Evolutionary conservation across 768 basidiomycete species (phyloP).

Genomic region (Hirschioporus abietinus): DNA sequence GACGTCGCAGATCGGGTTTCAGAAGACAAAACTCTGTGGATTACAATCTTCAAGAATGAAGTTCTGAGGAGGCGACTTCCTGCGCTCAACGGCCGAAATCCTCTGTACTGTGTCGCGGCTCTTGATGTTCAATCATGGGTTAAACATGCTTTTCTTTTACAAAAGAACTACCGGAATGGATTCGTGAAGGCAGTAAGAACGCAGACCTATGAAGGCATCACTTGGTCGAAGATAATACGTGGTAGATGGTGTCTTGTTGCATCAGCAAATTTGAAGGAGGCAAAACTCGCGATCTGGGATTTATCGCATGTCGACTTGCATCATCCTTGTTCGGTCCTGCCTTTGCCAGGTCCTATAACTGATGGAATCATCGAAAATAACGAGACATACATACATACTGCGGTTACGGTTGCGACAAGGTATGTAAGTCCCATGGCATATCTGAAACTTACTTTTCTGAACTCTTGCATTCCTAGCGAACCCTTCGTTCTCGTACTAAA

Average conservation of each 20-base stretch:
- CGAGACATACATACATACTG: background rate
- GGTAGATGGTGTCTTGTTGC: constrained; percentile 3
- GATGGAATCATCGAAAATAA: background rate
- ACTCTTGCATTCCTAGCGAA: background rate
- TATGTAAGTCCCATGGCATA: background rate
- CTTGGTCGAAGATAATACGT: background rate
- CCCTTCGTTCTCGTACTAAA: background rate
- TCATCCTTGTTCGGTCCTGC: background rate
- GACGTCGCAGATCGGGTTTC: background rate
- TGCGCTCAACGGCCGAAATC: background rate
- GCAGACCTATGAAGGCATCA: background rate
- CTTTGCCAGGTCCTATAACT: background rate
- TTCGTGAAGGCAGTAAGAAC: background rate
- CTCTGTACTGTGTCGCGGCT: background rate
- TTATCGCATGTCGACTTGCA: background rate
- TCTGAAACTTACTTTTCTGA: too few species aligned
- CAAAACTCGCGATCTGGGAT: background rate
- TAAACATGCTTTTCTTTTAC: background rate
- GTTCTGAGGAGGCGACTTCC: background rate
- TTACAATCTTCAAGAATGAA: background rate
- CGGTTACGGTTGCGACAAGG: background rate
- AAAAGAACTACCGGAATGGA: background rate
- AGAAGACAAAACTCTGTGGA: background rate
- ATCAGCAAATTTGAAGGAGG: background rate
- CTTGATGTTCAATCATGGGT: background rate